These are phyloP conservation scores for Plasmodium vinckei DNA, from an alignment of 169 alveolate species.

Conservation along the genomic window DNA sequence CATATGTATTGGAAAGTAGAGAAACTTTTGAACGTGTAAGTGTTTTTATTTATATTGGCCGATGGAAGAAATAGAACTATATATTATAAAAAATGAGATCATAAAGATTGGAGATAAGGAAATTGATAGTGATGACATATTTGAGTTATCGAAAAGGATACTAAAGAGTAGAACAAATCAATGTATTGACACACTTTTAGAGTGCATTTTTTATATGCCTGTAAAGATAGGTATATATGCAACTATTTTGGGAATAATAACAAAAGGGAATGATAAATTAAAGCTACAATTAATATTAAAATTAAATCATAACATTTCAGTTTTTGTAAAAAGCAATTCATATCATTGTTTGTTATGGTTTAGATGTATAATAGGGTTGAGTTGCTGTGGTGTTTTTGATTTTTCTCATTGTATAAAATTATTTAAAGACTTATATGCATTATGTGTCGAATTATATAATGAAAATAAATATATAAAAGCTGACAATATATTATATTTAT, in stretches of 20 bases:
- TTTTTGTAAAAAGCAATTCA: constrained; percentile 36
- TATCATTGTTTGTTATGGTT: constrained; percentile 68
- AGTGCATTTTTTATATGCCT: constrained; percentile 75
- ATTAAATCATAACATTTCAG: constrained; percentile 74
- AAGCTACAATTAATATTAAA: constrained; percentile 48
- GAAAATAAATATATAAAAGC: constrained; percentile 60
- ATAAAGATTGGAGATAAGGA: constrained; percentile 69
- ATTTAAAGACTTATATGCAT: constrained; percentile 38
- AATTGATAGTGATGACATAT: constrained; percentile 76
- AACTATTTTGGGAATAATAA: constrained; percentile 70
- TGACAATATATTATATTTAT: constrained; percentile 51
- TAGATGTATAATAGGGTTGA: constrained; percentile 65
- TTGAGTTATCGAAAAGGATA: constrained; percentile 62
- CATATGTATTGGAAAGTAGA: no score
- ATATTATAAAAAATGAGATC: constrained; percentile 71
- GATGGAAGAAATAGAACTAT: constrained; percentile 74
- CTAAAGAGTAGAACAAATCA: constrained; percentile 46
- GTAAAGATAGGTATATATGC: constrained; percentile 73
- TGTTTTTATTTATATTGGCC: neutral
- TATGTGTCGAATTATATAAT: constrained; percentile 59
- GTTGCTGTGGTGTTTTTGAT: constrained; percentile 61
- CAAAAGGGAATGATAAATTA: constrained; percentile 58
- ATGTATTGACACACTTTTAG: constrained; percentile 55
- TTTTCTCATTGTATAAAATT: constrained; percentile 54
- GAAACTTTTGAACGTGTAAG: no score